These are phyloP conservation scores for Sisymbrium irio DNA, from an alignment of 345 rosid species.

Conservation along the genomic window DNA sequence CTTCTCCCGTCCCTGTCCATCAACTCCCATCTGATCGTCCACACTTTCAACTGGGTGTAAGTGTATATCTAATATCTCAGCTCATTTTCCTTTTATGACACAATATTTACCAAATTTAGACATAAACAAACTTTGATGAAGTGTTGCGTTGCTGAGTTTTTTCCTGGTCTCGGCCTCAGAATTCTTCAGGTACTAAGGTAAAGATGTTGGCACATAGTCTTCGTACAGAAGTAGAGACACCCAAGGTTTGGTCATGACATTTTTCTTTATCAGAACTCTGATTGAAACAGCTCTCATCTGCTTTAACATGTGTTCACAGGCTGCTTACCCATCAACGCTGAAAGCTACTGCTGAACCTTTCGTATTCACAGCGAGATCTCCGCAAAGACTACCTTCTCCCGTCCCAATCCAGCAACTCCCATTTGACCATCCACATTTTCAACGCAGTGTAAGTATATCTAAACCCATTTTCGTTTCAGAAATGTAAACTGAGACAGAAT, in stretches of 20 bases:
- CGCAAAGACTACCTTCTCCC: slow-evolving; percentile 16
- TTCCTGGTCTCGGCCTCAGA: slow-evolving; percentile 13
- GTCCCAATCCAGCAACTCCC: slow-evolving; percentile 1
- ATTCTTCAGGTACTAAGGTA: slow-evolving; percentile 15
- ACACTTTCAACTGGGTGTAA: too few species aligned
- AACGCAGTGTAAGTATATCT: slow-evolving; percentile 18
- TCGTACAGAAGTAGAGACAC: slow-evolving; percentile 3
- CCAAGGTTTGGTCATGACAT: slow-evolving; percentile 21
- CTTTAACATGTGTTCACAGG: slow-evolving; percentile 14
- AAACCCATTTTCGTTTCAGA: background rate
- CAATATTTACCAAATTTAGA: background rate
- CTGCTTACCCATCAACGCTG: slow-evolving; percentile 14
- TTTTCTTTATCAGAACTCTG: background rate
- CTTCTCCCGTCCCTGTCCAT: too few species aligned
- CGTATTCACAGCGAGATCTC: background rate
- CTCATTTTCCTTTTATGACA: too few species aligned
- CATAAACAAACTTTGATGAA: background rate
- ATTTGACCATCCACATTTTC: slow-evolving; percentile 2
- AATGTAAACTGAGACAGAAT: background rate
- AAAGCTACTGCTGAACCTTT: slow-evolving; percentile 28
- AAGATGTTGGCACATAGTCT: slow-evolving; percentile 18
- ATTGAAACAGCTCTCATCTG: background rate
- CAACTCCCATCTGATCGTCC: too few species aligned
- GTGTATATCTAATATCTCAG: too few species aligned
- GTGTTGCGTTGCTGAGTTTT: background rate